Percentiles rank a stretch among this genome's conserved stretches.
Evolutionary conservation across 2,329 filamentous ascomycete genomes (phyloP).

Genomic region (Fusarium bactridioides): DNA sequence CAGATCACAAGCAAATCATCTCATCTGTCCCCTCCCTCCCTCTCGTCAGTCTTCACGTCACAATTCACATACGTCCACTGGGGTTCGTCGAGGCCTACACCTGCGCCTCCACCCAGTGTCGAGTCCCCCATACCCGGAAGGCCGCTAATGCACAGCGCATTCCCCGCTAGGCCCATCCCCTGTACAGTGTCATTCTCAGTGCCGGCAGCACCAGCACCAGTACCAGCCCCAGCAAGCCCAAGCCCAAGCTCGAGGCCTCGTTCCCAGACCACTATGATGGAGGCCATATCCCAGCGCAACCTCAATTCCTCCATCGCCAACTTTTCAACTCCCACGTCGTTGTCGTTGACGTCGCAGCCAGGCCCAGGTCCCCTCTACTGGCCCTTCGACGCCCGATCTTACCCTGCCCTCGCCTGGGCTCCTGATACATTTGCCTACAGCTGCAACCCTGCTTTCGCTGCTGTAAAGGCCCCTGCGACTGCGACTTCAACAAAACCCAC

Average conservation of each 20-base stretch:
- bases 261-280: slow-evolving; percentile 32
- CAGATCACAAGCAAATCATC: slow-evolving; percentile 10
- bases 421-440: slow-evolving; percentile 27
- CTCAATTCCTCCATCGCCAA: slow-evolving; percentile 39
- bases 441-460: slow-evolving; percentile 13
- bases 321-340: slow-evolving; percentile 23
- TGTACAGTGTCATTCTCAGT: slow-evolving; percentile 30
- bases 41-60: background rate
- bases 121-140: slow-evolving; percentile 3
- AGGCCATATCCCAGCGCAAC: slow-evolving; percentile 37
- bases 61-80: background rate
- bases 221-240: background rate
- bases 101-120: slow-evolving; percentile 25
- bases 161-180: slow-evolving; percentile 27
- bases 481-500: slow-evolving; percentile 25
- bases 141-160: slow-evolving; percentile 39
- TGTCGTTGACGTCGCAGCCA: slow-evolving; percentile 18
- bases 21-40: slow-evolving; percentile 2
- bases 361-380: slow-evolving; percentile 19
- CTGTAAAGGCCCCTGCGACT: slow-evolving; percentile 27
- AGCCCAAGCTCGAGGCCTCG: slow-evolving; percentile 4
- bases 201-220: slow-evolving; percentile 10
- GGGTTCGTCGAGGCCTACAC: slow-evolving; percentile 11
- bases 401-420: slow-evolving; percentile 31
- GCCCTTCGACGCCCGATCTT: slow-evolving; percentile 30